A percentile compares a stretch with the other conserved stretches of the same genome.
Conservation (phyloP, 2,329 filamentous ascomycete species). For the Aureobasidium sp. region DNA sequence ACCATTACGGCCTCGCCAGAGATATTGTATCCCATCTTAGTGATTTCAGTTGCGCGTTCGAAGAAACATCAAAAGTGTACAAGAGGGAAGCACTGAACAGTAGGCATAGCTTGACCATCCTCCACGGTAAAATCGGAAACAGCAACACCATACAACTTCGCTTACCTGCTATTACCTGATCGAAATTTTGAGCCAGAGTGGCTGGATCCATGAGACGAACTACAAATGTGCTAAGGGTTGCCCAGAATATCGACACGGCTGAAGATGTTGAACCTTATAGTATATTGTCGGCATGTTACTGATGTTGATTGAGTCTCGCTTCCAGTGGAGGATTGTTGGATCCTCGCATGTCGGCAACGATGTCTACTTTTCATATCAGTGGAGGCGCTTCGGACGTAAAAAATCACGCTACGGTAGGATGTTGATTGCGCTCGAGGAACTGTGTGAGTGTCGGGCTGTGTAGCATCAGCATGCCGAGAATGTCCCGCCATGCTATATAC, state of each 20-base stretch:
- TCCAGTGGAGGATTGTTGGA: neutral
- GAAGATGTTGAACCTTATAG: too few relatives aligned
- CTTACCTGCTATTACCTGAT: neutral
- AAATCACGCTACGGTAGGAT: neutral
- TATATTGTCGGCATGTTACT: neutral
- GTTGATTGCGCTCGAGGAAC: neutral
- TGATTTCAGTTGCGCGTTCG: neutral
- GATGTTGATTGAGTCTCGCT: neutral
- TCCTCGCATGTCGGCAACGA: neutral
- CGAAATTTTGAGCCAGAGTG: neutral
- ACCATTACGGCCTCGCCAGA: slow-evolving; percentile 18
- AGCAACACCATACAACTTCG: neutral
- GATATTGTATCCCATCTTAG: neutral
- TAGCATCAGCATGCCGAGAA: neutral
- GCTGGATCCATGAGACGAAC: neutral
- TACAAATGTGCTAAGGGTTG: neutral
- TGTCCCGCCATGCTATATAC: neutral
- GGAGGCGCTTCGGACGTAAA: neutral
- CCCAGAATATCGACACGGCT: neutral
- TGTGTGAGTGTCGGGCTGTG: neutral
- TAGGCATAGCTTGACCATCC: neutral
- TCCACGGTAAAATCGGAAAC: neutral
- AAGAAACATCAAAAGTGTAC: neutral
- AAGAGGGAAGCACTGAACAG: neutral
- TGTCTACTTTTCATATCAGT: neutral